Evolutionary conservation across 179 eudicot species (phyloP).

Genomic region (Pouteria campechiana): DNA sequence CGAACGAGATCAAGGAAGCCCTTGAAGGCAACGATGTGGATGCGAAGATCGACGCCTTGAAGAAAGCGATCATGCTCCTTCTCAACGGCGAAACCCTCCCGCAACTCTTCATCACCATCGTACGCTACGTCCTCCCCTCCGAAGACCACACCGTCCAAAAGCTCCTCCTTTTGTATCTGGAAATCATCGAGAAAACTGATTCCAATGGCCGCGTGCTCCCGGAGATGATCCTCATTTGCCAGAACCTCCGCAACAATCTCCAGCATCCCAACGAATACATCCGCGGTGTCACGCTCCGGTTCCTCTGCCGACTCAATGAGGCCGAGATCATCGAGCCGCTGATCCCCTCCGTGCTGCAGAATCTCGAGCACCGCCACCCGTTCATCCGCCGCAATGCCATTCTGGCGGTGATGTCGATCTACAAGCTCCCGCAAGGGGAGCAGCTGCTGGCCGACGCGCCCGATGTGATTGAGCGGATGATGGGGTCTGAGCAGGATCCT

Average conservation of each 20-base stretch:
- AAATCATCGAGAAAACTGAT: slow-evolving; percentile 65
- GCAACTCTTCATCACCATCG: slow-evolving; percentile 54
- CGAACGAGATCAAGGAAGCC: slow-evolving; percentile 74
- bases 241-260: slow-evolving; percentile 55
- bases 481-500: slow-evolving; percentile 51
- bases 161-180: slow-evolving; percentile 53
- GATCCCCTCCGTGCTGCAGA: slow-evolving; percentile 53
- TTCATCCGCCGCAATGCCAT: slow-evolving; percentile 71
- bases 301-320: slow-evolving; percentile 61
- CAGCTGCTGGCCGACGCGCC: slow-evolving; percentile 59
- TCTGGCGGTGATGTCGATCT: slow-evolving; percentile 60
- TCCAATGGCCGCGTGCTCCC: slow-evolving; percentile 44
- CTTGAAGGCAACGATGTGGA: slow-evolving; percentile 52
- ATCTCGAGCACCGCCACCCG: slow-evolving; percentile 61
- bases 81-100: slow-evolving; percentile 70
- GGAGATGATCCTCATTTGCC: slow-evolving; percentile 74
- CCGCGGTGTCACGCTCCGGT: slow-evolving; percentile 64
- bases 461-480: slow-evolving; percentile 60
- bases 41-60: slow-evolving; percentile 57
- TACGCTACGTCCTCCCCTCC: slow-evolving; percentile 61
- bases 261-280: slow-evolving; percentile 69
- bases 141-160: slow-evolving; percentile 70
- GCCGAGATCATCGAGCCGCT: slow-evolving; percentile 58
- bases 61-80: slow-evolving; percentile 64
- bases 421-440: slow-evolving; percentile 71